phyloP scores from a whole-genome alignment of 148 eudicot species.

The Nepenthes gracilis region DNA sequence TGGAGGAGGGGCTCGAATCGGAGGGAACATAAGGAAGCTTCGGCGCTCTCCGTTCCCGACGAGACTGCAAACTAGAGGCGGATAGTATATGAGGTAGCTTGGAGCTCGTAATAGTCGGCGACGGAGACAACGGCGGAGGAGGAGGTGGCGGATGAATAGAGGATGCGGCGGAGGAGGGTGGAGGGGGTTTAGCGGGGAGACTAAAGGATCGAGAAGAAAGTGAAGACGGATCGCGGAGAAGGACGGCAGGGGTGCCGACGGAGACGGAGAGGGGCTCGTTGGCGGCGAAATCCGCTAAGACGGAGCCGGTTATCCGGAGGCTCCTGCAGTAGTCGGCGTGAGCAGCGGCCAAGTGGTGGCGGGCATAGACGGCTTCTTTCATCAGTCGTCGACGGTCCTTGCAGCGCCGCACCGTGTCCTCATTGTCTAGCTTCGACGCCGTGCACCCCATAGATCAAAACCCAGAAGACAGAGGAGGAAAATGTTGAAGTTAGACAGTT shows the following conservation, averaged over 20 bases:
- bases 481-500: no score
- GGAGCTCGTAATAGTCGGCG: conserved; percentile 18
- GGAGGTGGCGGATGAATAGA: conserved; percentile 5
- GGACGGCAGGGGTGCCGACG: conserved; percentile 61
- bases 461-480: no score
- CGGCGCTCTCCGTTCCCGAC: conserved; percentile 10
- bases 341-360: conserved; percentile 97
- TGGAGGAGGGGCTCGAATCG: conserved; percentile 42
- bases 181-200: conserved; percentile 9
- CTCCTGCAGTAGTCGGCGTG: conserved; percentile 90
- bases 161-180: conserved; percentile 6
- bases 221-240: conserved; percentile 18
- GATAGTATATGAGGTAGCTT: conserved; percentile 41
- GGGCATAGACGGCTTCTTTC: conserved; percentile 75
- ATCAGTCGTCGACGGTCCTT: conserved; percentile 85
- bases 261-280: conserved; percentile 79
- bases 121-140: conserved; percentile 13
- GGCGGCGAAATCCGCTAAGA: conserved; percentile 68
- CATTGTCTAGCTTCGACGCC: conserved; percentile 84
- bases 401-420: conserved; percentile 96
- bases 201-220: neutral
- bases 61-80: conserved; percentile 10
- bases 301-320: conserved; percentile 67
- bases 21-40: conserved; percentile 53
- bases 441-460: conserved; percentile 58